Percentiles rank a stretch among this genome's conserved stretches.
These are phyloP conservation scores for Phytophthora boehmeriae DNA, from an alignment of 352 stramenopile species.

Conservation along the genomic window DNA sequence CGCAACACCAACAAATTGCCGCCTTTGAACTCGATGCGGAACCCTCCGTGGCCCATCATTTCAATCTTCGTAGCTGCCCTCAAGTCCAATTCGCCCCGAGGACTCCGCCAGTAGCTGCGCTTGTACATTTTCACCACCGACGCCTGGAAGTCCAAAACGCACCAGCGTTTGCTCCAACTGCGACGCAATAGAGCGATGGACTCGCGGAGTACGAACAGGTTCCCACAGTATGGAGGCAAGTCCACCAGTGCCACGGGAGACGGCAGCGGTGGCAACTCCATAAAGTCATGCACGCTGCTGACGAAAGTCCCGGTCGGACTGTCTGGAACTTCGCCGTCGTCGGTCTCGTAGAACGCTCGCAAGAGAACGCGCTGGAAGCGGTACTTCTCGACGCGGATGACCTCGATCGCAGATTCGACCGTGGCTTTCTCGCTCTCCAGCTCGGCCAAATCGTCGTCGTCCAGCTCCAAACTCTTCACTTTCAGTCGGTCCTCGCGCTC, in stretches of 20 bases:
- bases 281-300: slow-evolving; percentile 3
- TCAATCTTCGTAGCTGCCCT: slow-evolving; percentile 56
- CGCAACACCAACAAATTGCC: slow-evolving; percentile 57
- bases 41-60: slow-evolving; percentile 67
- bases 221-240: slow-evolving; percentile 70
- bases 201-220: slow-evolving; percentile 76
- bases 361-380: slow-evolving; percentile 61
- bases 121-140: slow-evolving; percentile 72
- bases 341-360: slow-evolving; percentile 44
- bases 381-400: slow-evolving; percentile 68
- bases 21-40: slow-evolving; percentile 60
- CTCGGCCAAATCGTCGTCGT: slow-evolving; percentile 61
- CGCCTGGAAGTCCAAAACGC: slow-evolving; percentile 68
- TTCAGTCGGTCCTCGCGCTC: slow-evolving; percentile 55
- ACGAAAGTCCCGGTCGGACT: slow-evolving; percentile 1
- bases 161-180: slow-evolving; percentile 83
- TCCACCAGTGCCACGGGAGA: slow-evolving; percentile 34
- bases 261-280: slow-evolving; percentile 25
- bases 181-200: slow-evolving; percentile 68
- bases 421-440: slow-evolving; percentile 56
- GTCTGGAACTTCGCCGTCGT: slow-evolving; percentile 13
- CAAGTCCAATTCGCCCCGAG: slow-evolving; percentile 64
- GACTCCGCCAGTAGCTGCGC: slow-evolving; percentile 78
- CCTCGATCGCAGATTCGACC: slow-evolving; percentile 57
- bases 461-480: slow-evolving; percentile 53